Percentiles rank a stretch among this genome's conserved stretches.
These are phyloP conservation scores for Apiotrichum porosum DNA, from an alignment of 1,284 basidiomycete genomes.

Conservation along the genomic window DNA sequence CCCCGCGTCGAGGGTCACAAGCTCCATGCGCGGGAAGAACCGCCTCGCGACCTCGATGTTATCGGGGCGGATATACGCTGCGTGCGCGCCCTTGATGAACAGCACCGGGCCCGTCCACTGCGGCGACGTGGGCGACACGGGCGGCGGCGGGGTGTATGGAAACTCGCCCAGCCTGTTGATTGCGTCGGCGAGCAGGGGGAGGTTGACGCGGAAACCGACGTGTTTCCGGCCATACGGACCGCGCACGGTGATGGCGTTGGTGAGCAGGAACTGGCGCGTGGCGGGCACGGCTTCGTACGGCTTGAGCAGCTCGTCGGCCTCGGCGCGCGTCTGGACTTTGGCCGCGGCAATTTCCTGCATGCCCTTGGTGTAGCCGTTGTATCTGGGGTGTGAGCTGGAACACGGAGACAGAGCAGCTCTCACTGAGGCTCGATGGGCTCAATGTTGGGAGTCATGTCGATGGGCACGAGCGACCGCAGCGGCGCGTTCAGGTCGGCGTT, in stretches of 20 bases:
- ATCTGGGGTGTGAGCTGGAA: constrained; percentile 13
- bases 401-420: background rate
- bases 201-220: constrained; percentile 53
- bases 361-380: constrained; percentile 48
- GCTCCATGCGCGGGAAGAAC: constrained; percentile 52
- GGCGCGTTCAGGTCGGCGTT: constrained; percentile 40
- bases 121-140: constrained; percentile 15
- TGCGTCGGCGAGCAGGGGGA: constrained; percentile 49
- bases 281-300: constrained; percentile 50
- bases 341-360: constrained; percentile 52
- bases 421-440: constrained; percentile 54
- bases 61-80: constrained; percentile 52
- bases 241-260: constrained; percentile 49
- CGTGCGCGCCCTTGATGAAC: constrained; percentile 54
- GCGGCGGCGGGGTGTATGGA: constrained; percentile 47
- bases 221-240: constrained; percentile 17
- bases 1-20: constrained; percentile 41
- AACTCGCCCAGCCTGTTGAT: constrained; percentile 54
- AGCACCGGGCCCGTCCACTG: constrained; percentile 51
- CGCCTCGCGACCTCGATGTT: constrained; percentile 49
- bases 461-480: constrained; percentile 50
- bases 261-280: constrained; percentile 56
- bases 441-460: constrained; percentile 55
- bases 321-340: constrained; percentile 46
- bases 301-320: constrained; percentile 53